These are phyloP conservation scores for Scedosporium boydii DNA, from an alignment of 2,329 filamentous ascomycete species.

Conservation along the genomic window DNA sequence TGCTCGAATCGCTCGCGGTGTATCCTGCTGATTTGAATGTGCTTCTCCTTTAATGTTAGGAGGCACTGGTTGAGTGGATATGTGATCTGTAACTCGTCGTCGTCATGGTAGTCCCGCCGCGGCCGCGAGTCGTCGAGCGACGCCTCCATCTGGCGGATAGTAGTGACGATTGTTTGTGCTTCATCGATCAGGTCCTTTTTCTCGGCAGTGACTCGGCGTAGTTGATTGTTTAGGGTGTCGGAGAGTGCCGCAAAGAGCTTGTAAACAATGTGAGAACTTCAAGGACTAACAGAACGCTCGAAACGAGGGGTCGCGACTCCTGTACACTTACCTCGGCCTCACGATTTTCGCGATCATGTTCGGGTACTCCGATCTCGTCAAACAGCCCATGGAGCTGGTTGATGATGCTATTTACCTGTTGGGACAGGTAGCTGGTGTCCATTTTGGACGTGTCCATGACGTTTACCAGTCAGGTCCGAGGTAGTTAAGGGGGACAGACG, in stretches of 20 bases:
- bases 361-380: conserved; percentile 93
- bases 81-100: conserved; percentile 65
- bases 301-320: conserved; percentile 8
- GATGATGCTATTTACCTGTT: conserved; percentile 92
- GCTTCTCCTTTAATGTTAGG: conserved; percentile 74
- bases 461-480: not conserved
- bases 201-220: conserved; percentile 74
- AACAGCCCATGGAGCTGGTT: conserved; percentile 88
- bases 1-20: conserved; percentile 92
- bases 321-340: conserved; percentile 67
- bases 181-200: conserved; percentile 89
- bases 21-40: conserved; percentile 66
- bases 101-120: conserved; percentile 54
- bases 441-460: conserved; percentile 34
- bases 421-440: conserved; percentile 86
- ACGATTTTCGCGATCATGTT: conserved; percentile 80
- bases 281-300: not conserved
- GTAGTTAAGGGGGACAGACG: not conserved
- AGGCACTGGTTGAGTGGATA: conserved; percentile 77
- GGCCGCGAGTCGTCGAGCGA: conserved; percentile 71
- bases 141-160: conserved; percentile 86
- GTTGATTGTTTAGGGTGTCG: conserved; percentile 82
- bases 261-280: not conserved
- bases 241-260: conserved; percentile 88
- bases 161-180: conserved; percentile 72